A percentile compares a stretch with the other conserved stretches of the same genome.
Conservation (phyloP, 441 rosid species). For the Pelargonium australe region DNA sequence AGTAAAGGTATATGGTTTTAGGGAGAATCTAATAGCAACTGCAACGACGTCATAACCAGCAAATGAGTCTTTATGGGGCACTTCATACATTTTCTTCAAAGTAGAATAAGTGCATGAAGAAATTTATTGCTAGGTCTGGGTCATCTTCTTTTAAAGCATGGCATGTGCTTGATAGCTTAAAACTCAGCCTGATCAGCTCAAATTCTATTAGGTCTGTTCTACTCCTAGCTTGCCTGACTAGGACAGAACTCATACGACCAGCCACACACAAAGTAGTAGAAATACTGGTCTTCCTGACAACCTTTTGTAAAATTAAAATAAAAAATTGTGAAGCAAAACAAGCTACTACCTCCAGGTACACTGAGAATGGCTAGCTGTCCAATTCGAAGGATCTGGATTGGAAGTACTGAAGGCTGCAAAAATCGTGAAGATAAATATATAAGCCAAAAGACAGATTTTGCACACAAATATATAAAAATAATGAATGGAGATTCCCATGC, state of each 20-base stretch:
- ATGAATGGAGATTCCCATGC: background rate
- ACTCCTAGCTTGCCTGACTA: background rate
- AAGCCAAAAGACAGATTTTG: background rate
- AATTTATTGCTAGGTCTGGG: background rate
- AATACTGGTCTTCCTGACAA: background rate
- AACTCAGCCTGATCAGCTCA: background rate
- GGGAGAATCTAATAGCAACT: background rate
- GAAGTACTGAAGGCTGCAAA: conserved; percentile 90
- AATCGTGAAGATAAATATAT: conserved; percentile 22
- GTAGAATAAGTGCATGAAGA: background rate
- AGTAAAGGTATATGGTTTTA: background rate
- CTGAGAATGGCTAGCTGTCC: conserved; percentile 85
- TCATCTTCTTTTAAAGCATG: background rate
- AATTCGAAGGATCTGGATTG: conserved; percentile 69
- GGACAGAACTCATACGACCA: background rate
- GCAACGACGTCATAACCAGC: background rate
- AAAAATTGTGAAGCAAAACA: conserved; percentile 1
- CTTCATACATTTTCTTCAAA: background rate
- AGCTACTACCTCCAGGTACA: conserved; percentile 80
- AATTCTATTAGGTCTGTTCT: background rate
- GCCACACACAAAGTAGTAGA: background rate
- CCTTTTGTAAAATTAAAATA: background rate
- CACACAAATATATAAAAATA: background rate
- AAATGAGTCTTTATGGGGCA: background rate
- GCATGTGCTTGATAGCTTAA: background rate